phyloP scores from a whole-genome alignment of 768 basidiomycete genomes.

The Pleurotus ostreatus region DNA sequence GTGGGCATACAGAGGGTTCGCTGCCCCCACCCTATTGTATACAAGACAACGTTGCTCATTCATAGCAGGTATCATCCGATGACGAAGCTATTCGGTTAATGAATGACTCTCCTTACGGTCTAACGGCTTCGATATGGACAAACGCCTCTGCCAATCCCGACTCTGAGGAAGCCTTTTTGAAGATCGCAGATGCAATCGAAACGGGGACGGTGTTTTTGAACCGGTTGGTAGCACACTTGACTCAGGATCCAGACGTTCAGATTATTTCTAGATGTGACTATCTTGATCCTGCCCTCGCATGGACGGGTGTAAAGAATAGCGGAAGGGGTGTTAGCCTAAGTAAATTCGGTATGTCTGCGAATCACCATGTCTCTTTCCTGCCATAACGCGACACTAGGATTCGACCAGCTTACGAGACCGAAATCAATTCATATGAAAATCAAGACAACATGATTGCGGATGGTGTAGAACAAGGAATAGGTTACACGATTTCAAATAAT shows the following conservation, averaged over 20 bases:
- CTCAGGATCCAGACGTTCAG: background rate
- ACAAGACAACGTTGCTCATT: background rate
- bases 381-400: constrained; percentile 45
- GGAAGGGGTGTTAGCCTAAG: constrained; percentile 90
- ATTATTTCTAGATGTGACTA: constrained; percentile 62
- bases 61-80: constrained; percentile 66
- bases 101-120: constrained; percentile 95
- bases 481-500: no score
- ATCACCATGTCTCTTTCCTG: background rate
- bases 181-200: constrained; percentile 67
- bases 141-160: constrained; percentile 52
- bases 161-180: constrained; percentile 68
- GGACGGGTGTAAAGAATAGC: constrained; percentile 93
- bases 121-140: constrained; percentile 96
- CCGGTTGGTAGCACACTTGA: constrained; percentile 36
- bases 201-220: constrained; percentile 95
- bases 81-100: constrained; percentile 87
- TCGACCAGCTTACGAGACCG: constrained; percentile 78
- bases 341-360: constrained; percentile 63
- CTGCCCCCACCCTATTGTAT: constrained; percentile 3
- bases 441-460: constrained; percentile 33
- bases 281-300: constrained; percentile 89
- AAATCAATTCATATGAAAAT: constrained; percentile 86
- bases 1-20: constrained; percentile 88
- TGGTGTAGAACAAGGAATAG: no score